Percentiles rank a stretch among this genome's conserved stretches.
phyloP scores from a whole-genome alignment of 768 basidiomycete genomes.

The Goffeauzyma gilvescens region DNA sequence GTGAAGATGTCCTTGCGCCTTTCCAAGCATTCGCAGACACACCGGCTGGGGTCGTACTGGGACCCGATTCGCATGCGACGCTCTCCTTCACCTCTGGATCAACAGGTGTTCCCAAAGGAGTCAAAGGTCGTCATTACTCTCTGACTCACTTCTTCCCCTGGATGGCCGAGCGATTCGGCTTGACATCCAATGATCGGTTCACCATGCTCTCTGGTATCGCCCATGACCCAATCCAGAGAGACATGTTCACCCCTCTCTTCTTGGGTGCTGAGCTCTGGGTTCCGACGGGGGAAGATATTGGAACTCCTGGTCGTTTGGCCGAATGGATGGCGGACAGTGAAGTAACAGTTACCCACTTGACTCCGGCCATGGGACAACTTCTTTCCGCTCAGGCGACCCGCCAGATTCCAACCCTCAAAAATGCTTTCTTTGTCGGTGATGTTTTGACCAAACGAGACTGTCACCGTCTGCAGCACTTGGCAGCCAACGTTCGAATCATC shows the following conservation, averaged over 20 bases:
- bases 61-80: slow-evolving; percentile 89
- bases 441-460: slow-evolving; percentile 96
- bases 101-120: slow-evolving; percentile 97
- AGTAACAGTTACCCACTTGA: slow-evolving; percentile 90
- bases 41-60: slow-evolving; percentile 64
- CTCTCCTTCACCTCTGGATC: slow-evolving; percentile 92
- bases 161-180: slow-evolving; percentile 78
- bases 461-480: slow-evolving; percentile 75
- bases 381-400: slow-evolving; percentile 67
- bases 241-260: slow-evolving; percentile 98
- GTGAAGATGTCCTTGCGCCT: slow-evolving; percentile 45
- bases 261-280: slow-evolving; percentile 89
- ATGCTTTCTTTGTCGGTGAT: slow-evolving; percentile 98
- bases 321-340: slow-evolving; percentile 92
- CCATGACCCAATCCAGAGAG: slow-evolving; percentile 95
- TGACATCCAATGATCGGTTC: slow-evolving; percentile 59
- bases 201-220: slow-evolving; percentile 99
- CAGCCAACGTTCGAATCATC: slow-evolving; percentile 77
- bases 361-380: slow-evolving; percentile 68
- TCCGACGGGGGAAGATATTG: slow-evolving; percentile 90
- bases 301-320: slow-evolving; percentile 83
- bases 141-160: slow-evolving; percentile 99
- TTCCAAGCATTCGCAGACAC: slow-evolving; percentile 42
- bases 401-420: slow-evolving; percentile 65
- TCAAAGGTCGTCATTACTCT: slow-evolving; percentile 80